phyloP scores from a whole-genome alignment of 345 rosid genomes.

The Pugionium cornutum region DNA sequence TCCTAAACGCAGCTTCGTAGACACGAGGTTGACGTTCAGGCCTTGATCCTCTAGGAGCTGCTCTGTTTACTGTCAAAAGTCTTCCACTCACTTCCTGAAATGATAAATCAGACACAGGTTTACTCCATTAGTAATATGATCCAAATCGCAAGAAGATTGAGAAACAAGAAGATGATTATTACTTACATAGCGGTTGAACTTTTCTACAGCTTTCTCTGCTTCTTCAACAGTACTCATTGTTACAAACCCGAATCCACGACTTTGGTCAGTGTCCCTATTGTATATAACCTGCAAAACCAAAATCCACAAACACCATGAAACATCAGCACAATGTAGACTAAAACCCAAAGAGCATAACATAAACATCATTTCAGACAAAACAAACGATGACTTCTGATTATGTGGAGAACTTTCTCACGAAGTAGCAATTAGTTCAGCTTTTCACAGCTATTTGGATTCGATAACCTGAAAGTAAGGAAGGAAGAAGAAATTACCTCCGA shows the following conservation, averaged over 20 bases:
- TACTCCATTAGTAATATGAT: background rate
- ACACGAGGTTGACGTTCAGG: slow-evolving; percentile 63
- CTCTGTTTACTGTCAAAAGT: slow-evolving; percentile 76
- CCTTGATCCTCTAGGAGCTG: slow-evolving; percentile 78
- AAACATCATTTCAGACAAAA: background rate
- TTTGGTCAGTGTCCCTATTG: slow-evolving; percentile 66
- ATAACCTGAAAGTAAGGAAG: background rate
- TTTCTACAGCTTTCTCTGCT: slow-evolving; percentile 82
- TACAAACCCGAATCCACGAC: slow-evolving; percentile 88
- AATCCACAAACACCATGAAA: background rate
- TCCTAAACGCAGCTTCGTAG: slow-evolving; percentile 51
- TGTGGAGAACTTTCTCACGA: background rate
- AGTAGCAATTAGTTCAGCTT: background rate
- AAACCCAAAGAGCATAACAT: slow-evolving; percentile 1
- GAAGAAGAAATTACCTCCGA: slow-evolving; percentile 61
- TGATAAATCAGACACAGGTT: background rate
- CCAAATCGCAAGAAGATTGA: background rate
- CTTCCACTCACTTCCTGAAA: slow-evolving; percentile 75
- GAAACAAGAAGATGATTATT: slow-evolving; percentile 23
- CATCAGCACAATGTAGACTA: background rate
- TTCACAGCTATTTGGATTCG: background rate
- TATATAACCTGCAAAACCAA: slow-evolving; percentile 58
- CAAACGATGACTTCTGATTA: background rate
- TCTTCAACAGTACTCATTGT: slow-evolving; percentile 79
- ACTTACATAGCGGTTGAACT: slow-evolving; percentile 72